Evolutionary conservation across 805 yeast genomes (phyloP).

Genomic region (Isabelozyma rhagii): DNA sequence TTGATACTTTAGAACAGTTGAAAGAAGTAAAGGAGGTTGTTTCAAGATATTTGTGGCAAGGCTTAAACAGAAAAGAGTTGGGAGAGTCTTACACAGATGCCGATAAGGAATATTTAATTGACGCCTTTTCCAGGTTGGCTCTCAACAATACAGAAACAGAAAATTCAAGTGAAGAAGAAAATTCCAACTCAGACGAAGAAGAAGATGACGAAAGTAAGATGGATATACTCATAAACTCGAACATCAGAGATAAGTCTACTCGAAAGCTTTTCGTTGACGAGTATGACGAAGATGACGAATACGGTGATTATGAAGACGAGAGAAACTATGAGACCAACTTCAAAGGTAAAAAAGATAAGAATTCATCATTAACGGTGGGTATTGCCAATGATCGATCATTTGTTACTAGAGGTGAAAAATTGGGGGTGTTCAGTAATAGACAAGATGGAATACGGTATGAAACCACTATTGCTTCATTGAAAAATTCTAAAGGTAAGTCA

Average conservation of each 20-base stretch:
- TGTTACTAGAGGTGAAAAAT: constrained; percentile 72
- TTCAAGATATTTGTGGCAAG: constrained; percentile 60
- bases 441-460: constrained; percentile 53
- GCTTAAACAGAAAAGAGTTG: constrained; percentile 48
- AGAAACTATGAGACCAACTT: constrained; percentile 16
- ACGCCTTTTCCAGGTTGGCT: constrained; percentile 44
- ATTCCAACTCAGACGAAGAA: constrained; percentile 24
- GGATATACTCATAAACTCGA: neutral
- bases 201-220: constrained; percentile 6
- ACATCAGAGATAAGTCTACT: constrained; percentile 2
- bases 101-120: constrained; percentile 57
- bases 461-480: constrained; percentile 64
- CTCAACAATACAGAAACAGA: constrained; percentile 20
- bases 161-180: constrained; percentile 23
- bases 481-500: constrained; percentile 46
- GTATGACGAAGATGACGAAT: constrained; percentile 22
- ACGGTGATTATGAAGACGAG: constrained; percentile 38
- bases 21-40: constrained; percentile 51
- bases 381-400: constrained; percentile 67
- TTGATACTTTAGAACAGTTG: constrained; percentile 38
- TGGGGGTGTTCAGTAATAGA: constrained; percentile 74
- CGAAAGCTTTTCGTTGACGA: constrained; percentile 6
- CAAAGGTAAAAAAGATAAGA: constrained; percentile 36
- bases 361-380: constrained; percentile 70
- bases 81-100: constrained; percentile 28